phyloP scores from a whole-genome alignment of 495 filamentous ascomycete species.

The Staphylotrichum longicolle region DNA sequence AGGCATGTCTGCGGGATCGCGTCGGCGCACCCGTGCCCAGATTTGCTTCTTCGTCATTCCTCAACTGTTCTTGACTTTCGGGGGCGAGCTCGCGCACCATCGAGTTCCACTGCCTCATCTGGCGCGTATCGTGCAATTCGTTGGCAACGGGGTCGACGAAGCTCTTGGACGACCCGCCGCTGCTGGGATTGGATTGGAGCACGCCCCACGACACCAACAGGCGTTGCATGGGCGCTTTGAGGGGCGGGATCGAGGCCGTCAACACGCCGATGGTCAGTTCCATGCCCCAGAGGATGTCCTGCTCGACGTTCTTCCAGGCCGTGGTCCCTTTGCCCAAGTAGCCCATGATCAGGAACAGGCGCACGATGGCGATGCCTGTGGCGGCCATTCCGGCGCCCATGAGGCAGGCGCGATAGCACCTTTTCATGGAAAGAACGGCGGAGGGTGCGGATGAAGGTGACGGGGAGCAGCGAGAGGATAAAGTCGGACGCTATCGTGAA shows the following conservation, averaged over 20 bases:
- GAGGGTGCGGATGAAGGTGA: slow-evolving; percentile 13
- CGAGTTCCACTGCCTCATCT: background rate
- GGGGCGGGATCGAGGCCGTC: slow-evolving; percentile 4
- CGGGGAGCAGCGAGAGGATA: slow-evolving; percentile 8
- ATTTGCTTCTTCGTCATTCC: background rate
- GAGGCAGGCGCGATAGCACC: slow-evolving; percentile 4
- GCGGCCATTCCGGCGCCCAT: slow-evolving; percentile 8
- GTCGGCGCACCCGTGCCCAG: background rate
- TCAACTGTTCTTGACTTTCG: background rate
- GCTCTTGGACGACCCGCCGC: slow-evolving; percentile 1
- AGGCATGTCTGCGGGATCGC: too few relatives aligned
- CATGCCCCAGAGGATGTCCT: slow-evolving; percentile 13
- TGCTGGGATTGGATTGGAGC: background rate
- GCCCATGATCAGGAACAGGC: slow-evolving; percentile 9
- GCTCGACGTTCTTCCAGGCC: background rate
- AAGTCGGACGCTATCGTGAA: slow-evolving; percentile 10
- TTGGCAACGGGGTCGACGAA: slow-evolving; percentile 1
- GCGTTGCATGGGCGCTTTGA: slow-evolving; percentile 9
- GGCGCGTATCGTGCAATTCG: background rate
- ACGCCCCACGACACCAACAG: slow-evolving; percentile 6
- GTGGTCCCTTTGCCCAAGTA: background rate
- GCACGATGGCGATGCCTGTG: slow-evolving; percentile 7
- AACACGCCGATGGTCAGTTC: slow-evolving; percentile 10
- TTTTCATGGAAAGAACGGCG: background rate
- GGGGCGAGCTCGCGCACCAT: background rate